These are phyloP conservation scores for Calonectria pseudoreteaudii DNA, from an alignment of 2,329 filamentous ascomycete species.

Conservation along the genomic window DNA sequence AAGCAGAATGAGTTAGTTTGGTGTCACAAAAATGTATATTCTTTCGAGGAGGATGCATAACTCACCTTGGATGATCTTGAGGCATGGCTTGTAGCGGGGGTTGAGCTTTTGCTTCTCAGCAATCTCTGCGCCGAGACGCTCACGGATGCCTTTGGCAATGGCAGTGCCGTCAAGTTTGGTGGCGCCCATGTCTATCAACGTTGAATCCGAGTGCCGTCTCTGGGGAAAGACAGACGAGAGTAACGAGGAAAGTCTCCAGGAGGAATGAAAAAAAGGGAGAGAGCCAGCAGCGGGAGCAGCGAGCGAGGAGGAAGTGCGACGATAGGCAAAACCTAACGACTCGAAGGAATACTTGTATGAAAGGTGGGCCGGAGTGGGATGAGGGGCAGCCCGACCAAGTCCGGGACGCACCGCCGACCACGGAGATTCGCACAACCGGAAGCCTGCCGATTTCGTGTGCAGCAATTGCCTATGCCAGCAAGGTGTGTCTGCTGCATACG, in stretches of 20 bases:
- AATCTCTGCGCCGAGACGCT: constrained; percentile 84
- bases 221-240: constrained; percentile 22
- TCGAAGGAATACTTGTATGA: constrained; percentile 10
- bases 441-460: constrained; percentile 32
- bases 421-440: constrained; percentile 39
- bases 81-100: constrained; percentile 86
- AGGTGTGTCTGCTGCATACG: constrained; percentile 7
- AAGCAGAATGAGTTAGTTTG: constrained; percentile 37
- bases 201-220: constrained; percentile 57
- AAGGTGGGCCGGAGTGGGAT: constrained; percentile 32
- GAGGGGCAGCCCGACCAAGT: constrained; percentile 40
- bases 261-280: background rate
- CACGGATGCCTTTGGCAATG: constrained; percentile 92
- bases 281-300: constrained; percentile 29
- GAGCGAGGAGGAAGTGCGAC: constrained; percentile 26
- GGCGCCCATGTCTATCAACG: constrained; percentile 79
- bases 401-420: constrained; percentile 36
- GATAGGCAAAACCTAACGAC: constrained; percentile 32
- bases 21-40: constrained; percentile 19
- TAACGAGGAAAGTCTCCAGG: constrained; percentile 16
- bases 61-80: constrained; percentile 94
- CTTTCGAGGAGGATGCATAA: constrained; percentile 8
- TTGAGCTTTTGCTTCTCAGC: constrained; percentile 83
- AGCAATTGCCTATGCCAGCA: background rate
- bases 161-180: constrained; percentile 95